These are phyloP conservation scores for Aspergillus quadricinctus DNA, from an alignment of 2,329 filamentous ascomycete genomes.

Conservation along the genomic window DNA sequence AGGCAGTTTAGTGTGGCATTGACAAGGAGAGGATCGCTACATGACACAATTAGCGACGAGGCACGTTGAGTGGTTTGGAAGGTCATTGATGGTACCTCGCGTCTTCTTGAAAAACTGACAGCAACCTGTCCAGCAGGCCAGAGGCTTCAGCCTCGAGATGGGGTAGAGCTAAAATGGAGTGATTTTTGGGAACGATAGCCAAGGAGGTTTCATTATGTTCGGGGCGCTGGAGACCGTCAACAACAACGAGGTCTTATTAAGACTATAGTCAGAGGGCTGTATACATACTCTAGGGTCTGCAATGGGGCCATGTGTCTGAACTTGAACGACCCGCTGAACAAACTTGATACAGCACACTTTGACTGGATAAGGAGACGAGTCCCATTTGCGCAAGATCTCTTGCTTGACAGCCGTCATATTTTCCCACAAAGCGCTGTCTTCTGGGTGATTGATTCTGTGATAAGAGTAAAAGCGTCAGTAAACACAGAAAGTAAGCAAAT, in stretches of 20 bases:
- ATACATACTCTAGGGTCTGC: slow-evolving; percentile 73
- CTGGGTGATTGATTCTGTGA: slow-evolving; percentile 76
- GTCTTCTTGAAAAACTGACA: slow-evolving; percentile 80
- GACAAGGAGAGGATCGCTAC: slow-evolving; percentile 78
- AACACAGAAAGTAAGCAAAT: neutral
- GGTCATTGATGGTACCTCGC: slow-evolving; percentile 55
- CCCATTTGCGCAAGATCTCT: slow-evolving; percentile 84
- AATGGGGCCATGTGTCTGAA: slow-evolving; percentile 80
- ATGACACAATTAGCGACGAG: slow-evolving; percentile 4
- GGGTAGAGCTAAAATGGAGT: slow-evolving; percentile 71
- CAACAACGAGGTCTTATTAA: slow-evolving; percentile 2
- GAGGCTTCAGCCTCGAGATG: slow-evolving; percentile 90
- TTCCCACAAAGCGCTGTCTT: slow-evolving; percentile 79
- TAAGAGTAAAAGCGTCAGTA: slow-evolving; percentile 30
- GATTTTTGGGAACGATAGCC: slow-evolving; percentile 76
- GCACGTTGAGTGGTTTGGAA: neutral
- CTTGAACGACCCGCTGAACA: slow-evolving; percentile 84
- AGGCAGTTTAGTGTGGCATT: slow-evolving; percentile 90
- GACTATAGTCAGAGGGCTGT: neutral
- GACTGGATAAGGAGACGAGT: slow-evolving; percentile 68
- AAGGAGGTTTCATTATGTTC: slow-evolving; percentile 81
- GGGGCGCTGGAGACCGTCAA: slow-evolving; percentile 49
- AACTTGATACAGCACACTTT: slow-evolving; percentile 97
- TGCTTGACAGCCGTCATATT: slow-evolving; percentile 85
- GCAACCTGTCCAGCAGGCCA: slow-evolving; percentile 81